These are phyloP conservation scores for Peribolospora kevripleyi DNA, from an alignment of 768 basidiomycete genomes.

Conservation along the genomic window DNA sequence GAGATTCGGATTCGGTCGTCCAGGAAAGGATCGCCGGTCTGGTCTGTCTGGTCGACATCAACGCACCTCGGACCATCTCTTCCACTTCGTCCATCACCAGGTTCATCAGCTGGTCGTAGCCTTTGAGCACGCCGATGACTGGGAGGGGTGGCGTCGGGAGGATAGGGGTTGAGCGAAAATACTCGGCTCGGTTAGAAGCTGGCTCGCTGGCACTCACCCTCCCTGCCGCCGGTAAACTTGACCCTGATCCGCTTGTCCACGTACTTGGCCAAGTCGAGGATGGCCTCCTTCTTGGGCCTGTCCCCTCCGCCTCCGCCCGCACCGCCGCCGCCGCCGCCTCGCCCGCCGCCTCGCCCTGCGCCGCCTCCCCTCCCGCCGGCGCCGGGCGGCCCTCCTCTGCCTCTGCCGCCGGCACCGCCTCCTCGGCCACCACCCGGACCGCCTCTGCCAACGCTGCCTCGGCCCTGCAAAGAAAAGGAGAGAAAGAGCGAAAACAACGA, in stretches of 20 bases:
- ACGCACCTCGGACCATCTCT: constrained; percentile 48
- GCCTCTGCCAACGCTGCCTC: no score
- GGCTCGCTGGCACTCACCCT: constrained; percentile 34
- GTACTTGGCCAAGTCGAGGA: constrained; percentile 84
- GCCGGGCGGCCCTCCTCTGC: no score
- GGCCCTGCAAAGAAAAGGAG: no score
- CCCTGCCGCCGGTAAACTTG: constrained; percentile 92
- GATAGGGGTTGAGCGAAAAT: neutral
- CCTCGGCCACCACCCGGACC: no score
- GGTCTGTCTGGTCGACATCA: neutral
- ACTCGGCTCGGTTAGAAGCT: neutral
- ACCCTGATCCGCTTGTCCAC: constrained; percentile 76
- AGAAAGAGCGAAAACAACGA: no score
- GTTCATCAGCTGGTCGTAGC: constrained; percentile 86
- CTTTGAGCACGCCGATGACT: constrained; percentile 85
- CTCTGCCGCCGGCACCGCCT: no score
- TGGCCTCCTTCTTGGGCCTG: constrained; percentile 75
- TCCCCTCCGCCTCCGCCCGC: constrained; percentile 27
- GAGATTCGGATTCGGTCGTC: neutral
- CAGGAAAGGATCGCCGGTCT: neutral
- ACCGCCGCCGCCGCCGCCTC: constrained; percentile 28
- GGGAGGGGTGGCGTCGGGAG: neutral
- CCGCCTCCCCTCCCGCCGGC: constrained; percentile 17
- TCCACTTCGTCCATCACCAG: constrained; percentile 89
- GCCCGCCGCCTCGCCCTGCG: constrained; percentile 16